These are phyloP conservation scores for Amylocystis lapponica DNA, from an alignment of 768 basidiomycete species.

Conservation along the genomic window DNA sequence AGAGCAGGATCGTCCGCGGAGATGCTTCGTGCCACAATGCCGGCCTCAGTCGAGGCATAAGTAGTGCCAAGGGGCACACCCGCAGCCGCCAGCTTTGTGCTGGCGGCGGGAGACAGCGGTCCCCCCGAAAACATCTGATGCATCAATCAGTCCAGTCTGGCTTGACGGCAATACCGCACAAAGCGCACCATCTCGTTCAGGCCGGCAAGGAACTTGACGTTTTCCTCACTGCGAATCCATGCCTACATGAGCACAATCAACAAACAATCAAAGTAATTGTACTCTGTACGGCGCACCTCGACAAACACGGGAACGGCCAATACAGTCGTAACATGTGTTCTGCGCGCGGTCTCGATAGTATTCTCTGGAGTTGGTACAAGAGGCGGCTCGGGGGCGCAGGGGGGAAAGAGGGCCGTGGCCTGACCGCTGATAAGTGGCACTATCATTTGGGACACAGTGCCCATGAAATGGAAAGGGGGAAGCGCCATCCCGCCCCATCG, in stretches of 20 bases:
- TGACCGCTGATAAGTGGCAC: conserved; percentile 2
- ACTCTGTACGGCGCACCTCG: conserved; percentile 13
- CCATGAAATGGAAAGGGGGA: conserved; percentile 14
- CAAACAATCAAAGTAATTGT: too few relatives aligned
- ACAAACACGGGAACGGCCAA: conserved; percentile 11
- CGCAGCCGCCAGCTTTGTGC: conserved; percentile 10
- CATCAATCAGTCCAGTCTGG: not conserved
- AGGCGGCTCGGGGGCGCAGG: conserved; percentile 5
- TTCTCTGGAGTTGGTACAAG: conserved; percentile 11
- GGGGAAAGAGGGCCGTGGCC: conserved; percentile 8
- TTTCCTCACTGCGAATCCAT: conserved; percentile 13
- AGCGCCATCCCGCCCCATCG: conserved; percentile 9
- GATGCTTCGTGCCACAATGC: not conserved
- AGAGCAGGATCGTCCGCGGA: not conserved
- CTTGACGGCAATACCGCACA: too few relatives aligned
- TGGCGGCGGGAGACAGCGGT: conserved; percentile 9
- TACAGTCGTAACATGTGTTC: conserved; percentile 3
- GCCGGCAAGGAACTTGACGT: conserved; percentile 6
- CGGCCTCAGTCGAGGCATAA: conserved; percentile 14
- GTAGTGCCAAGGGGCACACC: conserved; percentile 9
- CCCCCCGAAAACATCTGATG: conserved; percentile 14
- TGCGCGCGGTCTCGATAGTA: conserved; percentile 7
- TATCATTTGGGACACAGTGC: conserved; percentile 7
- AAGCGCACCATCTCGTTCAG: conserved; percentile 10
- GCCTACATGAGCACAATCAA: conserved; percentile 5